Conservation (phyloP, 1,139 yeast genomes). For the Sugiyamaella sp. region DNA sequence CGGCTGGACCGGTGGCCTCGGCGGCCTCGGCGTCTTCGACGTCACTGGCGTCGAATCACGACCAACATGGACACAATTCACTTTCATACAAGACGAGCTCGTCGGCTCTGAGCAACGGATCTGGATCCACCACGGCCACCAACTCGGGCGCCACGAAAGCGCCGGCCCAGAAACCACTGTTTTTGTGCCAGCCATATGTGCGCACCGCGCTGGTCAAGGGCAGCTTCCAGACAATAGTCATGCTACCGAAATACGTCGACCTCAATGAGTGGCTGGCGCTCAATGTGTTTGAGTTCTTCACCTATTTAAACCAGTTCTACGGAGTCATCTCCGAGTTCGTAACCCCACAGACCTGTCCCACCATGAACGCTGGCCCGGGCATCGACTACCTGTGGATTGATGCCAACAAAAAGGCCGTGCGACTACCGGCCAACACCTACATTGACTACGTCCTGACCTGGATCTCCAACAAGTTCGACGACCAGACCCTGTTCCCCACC, state of each 20-base stretch:
- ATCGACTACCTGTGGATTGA: constrained; percentile 93
- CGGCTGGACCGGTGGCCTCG: constrained; percentile 23
- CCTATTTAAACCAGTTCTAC: constrained; percentile 82
- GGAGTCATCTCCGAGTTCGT: constrained; percentile 87
- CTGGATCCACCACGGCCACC: constrained; percentile 3
- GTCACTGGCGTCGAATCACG: constrained; percentile 19
- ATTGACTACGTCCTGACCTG: constrained; percentile 90
- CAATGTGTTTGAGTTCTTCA: constrained; percentile 86
- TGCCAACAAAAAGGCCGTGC: constrained; percentile 70
- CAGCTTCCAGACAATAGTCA: constrained; percentile 94
- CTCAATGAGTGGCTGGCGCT: constrained; percentile 94
- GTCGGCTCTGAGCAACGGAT: constrained; percentile 11
- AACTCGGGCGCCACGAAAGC: constrained; percentile 9
- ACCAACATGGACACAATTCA: constrained; percentile 5
- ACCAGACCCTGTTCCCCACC: constrained; percentile 89
- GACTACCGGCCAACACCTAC: constrained; percentile 90
- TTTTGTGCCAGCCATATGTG: constrained; percentile 90
- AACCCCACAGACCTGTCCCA: constrained; percentile 85
- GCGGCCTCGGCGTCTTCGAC: constrained; percentile 19
- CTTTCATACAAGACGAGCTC: constrained; percentile 13
- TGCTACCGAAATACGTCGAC: constrained; percentile 92
- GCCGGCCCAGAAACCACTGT: constrained; percentile 53
- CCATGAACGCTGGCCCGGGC: constrained; percentile 95
- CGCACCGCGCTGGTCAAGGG: constrained; percentile 95
- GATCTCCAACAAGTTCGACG: constrained; percentile 86